These are phyloP conservation scores for Lachancea meyersii DNA, from an alignment of 805 yeast genomes.

Conservation along the genomic window DNA sequence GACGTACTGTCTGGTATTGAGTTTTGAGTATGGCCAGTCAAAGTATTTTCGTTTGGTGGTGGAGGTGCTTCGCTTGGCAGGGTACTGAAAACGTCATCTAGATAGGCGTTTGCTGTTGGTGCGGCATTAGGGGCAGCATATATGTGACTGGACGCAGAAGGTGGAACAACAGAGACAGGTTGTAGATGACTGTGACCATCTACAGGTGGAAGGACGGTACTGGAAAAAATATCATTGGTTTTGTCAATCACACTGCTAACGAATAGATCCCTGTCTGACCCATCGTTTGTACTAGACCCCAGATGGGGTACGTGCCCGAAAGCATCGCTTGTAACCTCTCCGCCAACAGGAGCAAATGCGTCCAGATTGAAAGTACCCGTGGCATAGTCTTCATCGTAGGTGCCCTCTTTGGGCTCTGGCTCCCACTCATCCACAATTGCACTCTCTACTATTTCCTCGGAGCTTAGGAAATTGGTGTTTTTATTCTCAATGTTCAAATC, in stretches of 20 bases:
- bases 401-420: slow-evolving; percentile 18
- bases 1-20: slow-evolving; percentile 1
- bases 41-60: background rate
- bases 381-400: slow-evolving; percentile 6
- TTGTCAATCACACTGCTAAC: slow-evolving; percentile 31
- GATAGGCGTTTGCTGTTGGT: slow-evolving; percentile 17
- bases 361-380: slow-evolving; percentile 4
- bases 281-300: background rate
- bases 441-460: slow-evolving; percentile 55
- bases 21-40: background rate
- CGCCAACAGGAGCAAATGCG: slow-evolving; percentile 5
- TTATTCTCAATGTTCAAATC: slow-evolving; percentile 43
- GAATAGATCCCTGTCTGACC: background rate
- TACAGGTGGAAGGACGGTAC: slow-evolving; percentile 11
- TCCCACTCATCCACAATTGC: slow-evolving; percentile 46
- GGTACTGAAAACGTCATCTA: slow-evolving; percentile 20
- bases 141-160: slow-evolving; percentile 1
- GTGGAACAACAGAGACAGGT: background rate
- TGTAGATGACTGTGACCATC: slow-evolving; percentile 2
- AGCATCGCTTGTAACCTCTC: background rate
- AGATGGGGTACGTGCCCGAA: slow-evolving; percentile 3
- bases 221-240: slow-evolving; percentile 21
- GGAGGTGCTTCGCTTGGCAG: slow-evolving; percentile 6
- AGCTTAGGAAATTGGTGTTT: slow-evolving; percentile 44
- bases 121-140: slow-evolving; percentile 12